phyloP scores from a whole-genome alignment of 306 rosid genomes.

The Biancaea sappan region DNA sequence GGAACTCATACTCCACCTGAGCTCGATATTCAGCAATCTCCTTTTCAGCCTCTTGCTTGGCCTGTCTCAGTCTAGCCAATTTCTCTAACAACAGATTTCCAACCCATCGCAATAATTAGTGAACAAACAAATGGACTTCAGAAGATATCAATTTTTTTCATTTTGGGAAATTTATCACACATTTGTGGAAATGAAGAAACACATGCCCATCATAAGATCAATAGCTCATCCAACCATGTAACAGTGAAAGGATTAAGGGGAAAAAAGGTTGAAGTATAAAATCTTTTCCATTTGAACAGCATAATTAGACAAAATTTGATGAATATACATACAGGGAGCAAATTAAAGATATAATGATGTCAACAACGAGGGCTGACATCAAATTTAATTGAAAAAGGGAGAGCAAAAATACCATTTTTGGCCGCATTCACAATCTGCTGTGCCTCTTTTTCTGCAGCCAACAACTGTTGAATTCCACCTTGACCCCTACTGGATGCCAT shows the following conservation, averaged over 20 bases:
- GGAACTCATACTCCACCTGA: constrained; percentile 72
- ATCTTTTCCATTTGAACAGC: background rate
- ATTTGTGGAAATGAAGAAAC: background rate
- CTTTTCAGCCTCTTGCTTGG: constrained; percentile 85
- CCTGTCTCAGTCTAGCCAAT: constrained; percentile 82
- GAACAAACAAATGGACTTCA: background rate
- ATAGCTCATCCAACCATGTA: background rate
- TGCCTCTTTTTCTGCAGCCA: constrained; percentile 90
- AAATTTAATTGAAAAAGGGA: background rate
- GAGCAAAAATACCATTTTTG: constrained; percentile 57
- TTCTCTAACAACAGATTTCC: constrained; percentile 53
- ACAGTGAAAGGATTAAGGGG: background rate
- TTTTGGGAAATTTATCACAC: background rate
- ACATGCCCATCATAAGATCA: constrained; percentile 8
- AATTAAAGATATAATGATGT: constrained; percentile 2
- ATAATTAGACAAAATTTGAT: background rate
- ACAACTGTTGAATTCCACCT: constrained; percentile 93
- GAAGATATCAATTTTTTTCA: background rate
- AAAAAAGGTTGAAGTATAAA: background rate
- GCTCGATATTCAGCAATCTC: constrained; percentile 74
- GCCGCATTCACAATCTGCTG: constrained; percentile 87
- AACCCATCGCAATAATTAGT: constrained; percentile 21
- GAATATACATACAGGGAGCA: background rate
- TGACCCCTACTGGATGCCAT: constrained; percentile 81
- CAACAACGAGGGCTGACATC: background rate